These are phyloP conservation scores for Aureobasidium musti DNA, from an alignment of 2,329 filamentous ascomycete species.

Conservation along the genomic window DNA sequence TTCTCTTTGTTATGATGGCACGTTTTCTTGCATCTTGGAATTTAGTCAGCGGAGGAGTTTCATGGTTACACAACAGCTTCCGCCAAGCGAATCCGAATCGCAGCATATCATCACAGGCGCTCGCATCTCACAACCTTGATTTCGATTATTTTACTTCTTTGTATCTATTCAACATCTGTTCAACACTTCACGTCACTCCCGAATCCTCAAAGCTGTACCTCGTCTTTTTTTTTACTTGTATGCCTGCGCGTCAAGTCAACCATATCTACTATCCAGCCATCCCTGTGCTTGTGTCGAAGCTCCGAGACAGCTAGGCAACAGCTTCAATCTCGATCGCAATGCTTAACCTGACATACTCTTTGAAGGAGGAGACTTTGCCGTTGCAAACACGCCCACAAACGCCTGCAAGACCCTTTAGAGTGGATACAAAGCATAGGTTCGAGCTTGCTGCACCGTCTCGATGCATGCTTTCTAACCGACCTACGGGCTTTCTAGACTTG, in stretches of 20 bases:
- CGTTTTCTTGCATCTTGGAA: background rate
- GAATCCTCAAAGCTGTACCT: background rate
- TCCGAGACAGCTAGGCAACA: background rate
- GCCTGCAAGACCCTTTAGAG: no score
- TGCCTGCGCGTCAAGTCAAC: background rate
- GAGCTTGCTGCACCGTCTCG: background rate
- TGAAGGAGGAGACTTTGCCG: background rate
- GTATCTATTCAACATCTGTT: slow-evolving; percentile 11
- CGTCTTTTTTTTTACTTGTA: background rate
- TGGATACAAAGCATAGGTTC: background rate
- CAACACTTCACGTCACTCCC: background rate
- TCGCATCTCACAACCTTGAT: background rate
- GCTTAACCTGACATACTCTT: background rate
- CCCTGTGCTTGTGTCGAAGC: background rate
- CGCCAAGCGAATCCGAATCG: background rate
- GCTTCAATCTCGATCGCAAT: background rate
- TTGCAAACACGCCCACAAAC: background rate
- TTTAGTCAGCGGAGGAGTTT: slow-evolving; percentile 1
- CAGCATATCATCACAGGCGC: slow-evolving; percentile 1
- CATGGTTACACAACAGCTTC: slow-evolving; percentile 11
- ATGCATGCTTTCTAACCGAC: background rate
- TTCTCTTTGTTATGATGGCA: background rate
- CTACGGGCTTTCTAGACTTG: background rate
- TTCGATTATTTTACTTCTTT: background rate
- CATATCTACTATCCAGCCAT: background rate